These are phyloP conservation scores for Neltuma alba DNA, from an alignment of 306 rosid genomes.

Conservation along the genomic window DNA sequence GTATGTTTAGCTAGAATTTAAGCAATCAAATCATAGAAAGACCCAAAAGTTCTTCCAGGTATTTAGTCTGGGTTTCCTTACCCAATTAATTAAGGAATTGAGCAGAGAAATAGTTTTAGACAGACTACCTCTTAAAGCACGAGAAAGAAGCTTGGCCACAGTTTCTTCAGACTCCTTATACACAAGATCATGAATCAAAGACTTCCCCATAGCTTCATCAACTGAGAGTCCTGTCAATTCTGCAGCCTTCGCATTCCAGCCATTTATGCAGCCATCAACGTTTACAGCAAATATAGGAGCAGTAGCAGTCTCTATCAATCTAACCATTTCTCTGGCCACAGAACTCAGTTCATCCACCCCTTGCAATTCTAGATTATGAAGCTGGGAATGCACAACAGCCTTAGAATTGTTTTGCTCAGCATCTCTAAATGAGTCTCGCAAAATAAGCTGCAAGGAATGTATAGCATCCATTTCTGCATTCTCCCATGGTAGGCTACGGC, in stretches of 20 bases:
- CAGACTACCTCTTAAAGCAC: slow-evolving; percentile 77
- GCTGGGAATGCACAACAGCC: slow-evolving; percentile 62
- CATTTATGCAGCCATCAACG: slow-evolving; percentile 80
- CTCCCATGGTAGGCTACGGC: slow-evolving; percentile 97
- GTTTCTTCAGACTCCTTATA: slow-evolving; percentile 76
- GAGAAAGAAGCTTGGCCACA: slow-evolving; percentile 69
- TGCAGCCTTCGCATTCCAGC: slow-evolving; percentile 94
- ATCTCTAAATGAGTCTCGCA: slow-evolving; percentile 83
- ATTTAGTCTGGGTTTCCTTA: slow-evolving; percentile 26
- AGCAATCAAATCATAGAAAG: slow-evolving; percentile 10
- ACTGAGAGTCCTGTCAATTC: slow-evolving; percentile 91
- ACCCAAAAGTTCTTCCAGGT: slow-evolving; percentile 6
- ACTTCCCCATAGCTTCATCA: slow-evolving; percentile 94
- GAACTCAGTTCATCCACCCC: slow-evolving; percentile 93
- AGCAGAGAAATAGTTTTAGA: slow-evolving; percentile 32
- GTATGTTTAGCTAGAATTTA: slow-evolving; percentile 18
- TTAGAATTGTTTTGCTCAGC: slow-evolving; percentile 67
- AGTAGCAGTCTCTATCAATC: slow-evolving; percentile 98
- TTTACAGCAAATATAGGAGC: slow-evolving; percentile 98
- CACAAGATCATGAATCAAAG: slow-evolving; percentile 82
- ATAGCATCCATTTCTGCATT: slow-evolving; percentile 97
- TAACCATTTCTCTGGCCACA: slow-evolving; percentile 98
- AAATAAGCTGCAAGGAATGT: slow-evolving; percentile 94
- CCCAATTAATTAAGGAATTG: slow-evolving; percentile 23
- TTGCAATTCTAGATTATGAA: slow-evolving; percentile 63